Evolutionary conservation across 805 yeast genomes (phyloP), one percentile per base, ranked within the genome.

Genomic region (Tetrapisispora namnaoensis): DNA sequence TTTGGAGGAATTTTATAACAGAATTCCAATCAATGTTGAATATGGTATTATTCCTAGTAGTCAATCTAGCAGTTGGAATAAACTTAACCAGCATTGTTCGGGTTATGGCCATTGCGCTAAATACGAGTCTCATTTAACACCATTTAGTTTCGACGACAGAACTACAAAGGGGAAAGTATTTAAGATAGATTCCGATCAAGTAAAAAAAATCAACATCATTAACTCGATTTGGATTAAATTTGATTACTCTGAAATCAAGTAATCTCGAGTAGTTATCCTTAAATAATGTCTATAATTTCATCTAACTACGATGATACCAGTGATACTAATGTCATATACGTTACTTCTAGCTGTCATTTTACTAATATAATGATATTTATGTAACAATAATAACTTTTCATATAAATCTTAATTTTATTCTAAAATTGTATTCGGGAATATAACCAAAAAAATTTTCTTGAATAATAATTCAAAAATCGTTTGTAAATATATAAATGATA

Each of bases 1-100:
- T 2, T 41, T 53, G 7, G 17, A 48, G 30, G 35, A 49, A 13
- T 45, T 20, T 16, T 55, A 53, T 48, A 24, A 35, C 4, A 47
- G 34, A 13, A 36, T 38, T 1, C 47, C 53, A 32, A 41, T 56
- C 1, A 38, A 32, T 38, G 28, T 44, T 2, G 42, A 38, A 2
- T 38, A 38, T 38, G 50, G 50, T 27, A 39, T 47, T 3, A 44
- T 47, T 34, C 28, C 46, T 3, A 40, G 28, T 7, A 39, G 37
- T 34, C 18, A 7, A 9, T 6, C 32, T 18, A 27, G 30, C 10
- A n/a, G 35, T 3, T 47, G 49, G 49, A 43, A 27, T 20, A 37
- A 43, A 20, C 4, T 22, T 13, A 34, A 24, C 18, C 30, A 22
- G 2, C 20, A 37, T 10, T 47, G 49, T 43, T 20, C 17, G n/a